Percentiles rank a stretch among this genome's conserved stretches.
phyloP scores from a whole-genome alignment of 2,329 filamentous ascomycete genomes.

The Aphanocladium album region DNA sequence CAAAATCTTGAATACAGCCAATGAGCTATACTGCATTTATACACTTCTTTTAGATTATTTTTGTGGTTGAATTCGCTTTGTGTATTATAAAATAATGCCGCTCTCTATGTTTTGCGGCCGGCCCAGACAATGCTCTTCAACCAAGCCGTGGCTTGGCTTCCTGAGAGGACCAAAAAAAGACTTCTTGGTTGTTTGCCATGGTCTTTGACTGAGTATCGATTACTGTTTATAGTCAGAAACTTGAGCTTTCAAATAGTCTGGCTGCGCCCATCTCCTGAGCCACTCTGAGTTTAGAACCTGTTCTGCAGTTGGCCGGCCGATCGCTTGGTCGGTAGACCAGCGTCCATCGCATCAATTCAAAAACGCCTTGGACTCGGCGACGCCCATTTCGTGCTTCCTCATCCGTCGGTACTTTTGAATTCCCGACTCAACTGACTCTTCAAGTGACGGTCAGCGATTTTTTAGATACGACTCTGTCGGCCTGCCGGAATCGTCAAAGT shows the following conservation, averaged over 20 bases:
- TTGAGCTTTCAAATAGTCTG: not conserved
- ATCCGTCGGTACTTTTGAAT: constrained; percentile 10
- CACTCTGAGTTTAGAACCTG: not conserved
- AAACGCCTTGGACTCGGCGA: constrained; percentile 1
- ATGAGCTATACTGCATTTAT: too few relatives aligned
- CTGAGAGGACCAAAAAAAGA: too few relatives aligned
- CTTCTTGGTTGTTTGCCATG: too few relatives aligned
- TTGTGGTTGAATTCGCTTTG: too few relatives aligned
- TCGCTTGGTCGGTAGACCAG: not conserved
- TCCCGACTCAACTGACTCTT: constrained; percentile 6
- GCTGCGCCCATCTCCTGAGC: not conserved
- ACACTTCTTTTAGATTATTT: too few relatives aligned
- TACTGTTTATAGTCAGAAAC: too few relatives aligned
- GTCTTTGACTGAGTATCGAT: too few relatives aligned
- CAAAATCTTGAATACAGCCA: too few relatives aligned
- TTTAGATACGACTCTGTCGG: not conserved
- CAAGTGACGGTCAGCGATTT: not conserved
- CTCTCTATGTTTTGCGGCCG: too few relatives aligned
- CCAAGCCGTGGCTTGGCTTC: too few relatives aligned
- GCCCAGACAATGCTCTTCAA: too few relatives aligned
- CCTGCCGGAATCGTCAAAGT: constrained; percentile 17
- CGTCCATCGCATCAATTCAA: constrained; percentile 15
- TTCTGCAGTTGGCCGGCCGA: constrained; percentile 9
- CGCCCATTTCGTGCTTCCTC: not conserved
- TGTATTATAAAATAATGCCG: too few relatives aligned